Percentiles rank a stretch among this genome's conserved stretches.
Conservation (phyloP, 2,329 filamentous ascomycete genomes). For the Sporothrix schenckii region DNA sequence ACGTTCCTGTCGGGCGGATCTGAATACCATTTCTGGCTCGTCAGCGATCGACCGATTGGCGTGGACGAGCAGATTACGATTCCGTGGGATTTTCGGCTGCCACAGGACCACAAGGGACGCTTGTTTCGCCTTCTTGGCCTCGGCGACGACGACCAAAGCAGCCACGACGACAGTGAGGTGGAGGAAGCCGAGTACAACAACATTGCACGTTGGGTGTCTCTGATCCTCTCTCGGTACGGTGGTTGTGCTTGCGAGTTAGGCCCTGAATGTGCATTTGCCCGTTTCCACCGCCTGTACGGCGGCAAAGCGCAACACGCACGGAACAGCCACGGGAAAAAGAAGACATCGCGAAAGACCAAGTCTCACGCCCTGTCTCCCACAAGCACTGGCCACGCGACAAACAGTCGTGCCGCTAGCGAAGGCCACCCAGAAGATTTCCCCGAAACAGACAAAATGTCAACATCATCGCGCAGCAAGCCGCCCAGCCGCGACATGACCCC, state of each 20-base stretch:
- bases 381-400: slow-evolving; percentile 63
- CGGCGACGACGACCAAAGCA: slow-evolving; percentile 59
- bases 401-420: slow-evolving; percentile 67
- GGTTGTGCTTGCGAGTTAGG: slow-evolving; percentile 74
- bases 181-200: slow-evolving; percentile 63
- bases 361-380: slow-evolving; percentile 61
- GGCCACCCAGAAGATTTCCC: slow-evolving; percentile 58
- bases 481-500: slow-evolving; percentile 68
- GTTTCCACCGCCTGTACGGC: slow-evolving; percentile 63
- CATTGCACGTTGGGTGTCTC: slow-evolving; percentile 67
- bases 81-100: slow-evolving; percentile 69
- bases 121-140: slow-evolving; percentile 64
- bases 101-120: slow-evolving; percentile 56
- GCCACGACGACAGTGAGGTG: slow-evolving; percentile 57
- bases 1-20: slow-evolving; percentile 77
- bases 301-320: slow-evolving; percentile 46
- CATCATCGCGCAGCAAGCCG: slow-evolving; percentile 64
- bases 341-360: slow-evolving; percentile 56
- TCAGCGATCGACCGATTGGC: slow-evolving; percentile 76
- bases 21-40: slow-evolving; percentile 90
- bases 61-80: slow-evolving; percentile 65
- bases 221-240: slow-evolving; percentile 74
- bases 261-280: slow-evolving; percentile 64
- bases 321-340: slow-evolving; percentile 48
- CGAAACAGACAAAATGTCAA: slow-evolving; percentile 58